These are phyloP conservation scores for Telopea speciosissima DNA, from an alignment of 177 flowering plant genomes.

Conservation along the genomic window DNA sequence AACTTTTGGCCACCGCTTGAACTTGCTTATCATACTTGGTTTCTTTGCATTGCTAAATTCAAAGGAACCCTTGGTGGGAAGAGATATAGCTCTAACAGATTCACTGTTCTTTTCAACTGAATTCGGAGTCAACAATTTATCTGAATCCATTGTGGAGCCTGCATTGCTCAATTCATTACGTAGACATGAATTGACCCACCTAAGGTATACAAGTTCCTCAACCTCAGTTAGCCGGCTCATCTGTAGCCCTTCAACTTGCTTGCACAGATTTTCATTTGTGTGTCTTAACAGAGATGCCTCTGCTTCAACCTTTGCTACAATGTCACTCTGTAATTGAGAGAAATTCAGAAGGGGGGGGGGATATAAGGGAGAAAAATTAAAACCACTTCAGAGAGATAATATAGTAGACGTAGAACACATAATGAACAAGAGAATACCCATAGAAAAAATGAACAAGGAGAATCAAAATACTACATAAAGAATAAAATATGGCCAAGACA, in stretches of 20 bases:
- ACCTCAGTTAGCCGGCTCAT: constrained; percentile 80
- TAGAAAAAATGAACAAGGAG: constrained; percentile 1
- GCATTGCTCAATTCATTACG: constrained; percentile 52
- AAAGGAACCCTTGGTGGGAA: constrained; percentile 23
- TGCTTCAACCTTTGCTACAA: constrained; percentile 61
- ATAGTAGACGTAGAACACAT: background rate
- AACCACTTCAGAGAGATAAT: background rate
- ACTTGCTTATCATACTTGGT: constrained; percentile 36
- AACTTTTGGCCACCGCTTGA: constrained; percentile 47
- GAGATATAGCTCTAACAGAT: constrained; percentile 16
- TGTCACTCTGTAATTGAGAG: constrained; percentile 34
- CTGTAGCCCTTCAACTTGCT: constrained; percentile 85
- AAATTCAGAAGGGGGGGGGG: background rate
- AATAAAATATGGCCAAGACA: background rate
- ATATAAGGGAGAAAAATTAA: background rate
- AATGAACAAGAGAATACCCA: constrained; percentile 3
- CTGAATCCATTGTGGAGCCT: constrained; percentile 23
- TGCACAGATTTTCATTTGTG: constrained; percentile 69
- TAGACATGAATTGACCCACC: constrained; percentile 84
- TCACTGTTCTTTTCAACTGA: constrained; percentile 25
- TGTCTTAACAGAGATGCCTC: constrained; percentile 64
- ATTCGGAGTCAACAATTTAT: constrained; percentile 31
- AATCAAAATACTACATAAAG: background rate
- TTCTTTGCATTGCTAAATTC: constrained; percentile 34
- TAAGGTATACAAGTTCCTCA: constrained; percentile 77